Base-by-base conservation (phyloP, 208 protist species). In the Herpetomonas muscarum region DNA sequence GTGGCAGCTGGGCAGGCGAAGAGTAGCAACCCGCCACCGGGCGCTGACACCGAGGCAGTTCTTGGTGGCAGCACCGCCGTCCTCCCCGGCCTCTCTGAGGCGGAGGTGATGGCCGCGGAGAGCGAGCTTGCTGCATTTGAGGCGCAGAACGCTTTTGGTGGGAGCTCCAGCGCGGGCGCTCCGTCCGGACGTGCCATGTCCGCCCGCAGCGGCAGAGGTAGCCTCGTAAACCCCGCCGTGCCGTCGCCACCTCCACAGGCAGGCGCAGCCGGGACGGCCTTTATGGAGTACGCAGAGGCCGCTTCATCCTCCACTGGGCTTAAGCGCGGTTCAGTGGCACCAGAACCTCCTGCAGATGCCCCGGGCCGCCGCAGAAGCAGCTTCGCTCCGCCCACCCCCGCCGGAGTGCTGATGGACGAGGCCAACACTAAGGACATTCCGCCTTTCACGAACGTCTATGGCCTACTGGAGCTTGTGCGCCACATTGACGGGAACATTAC, bases 391-490 rank as follows among this genome's bases (percentile, higher is more conserved):
- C 59, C 56, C 0, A 22, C 70, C 2, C 28, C 51, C 25, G 51
- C 59, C 12, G 51, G 15, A 5, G 5, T 48, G 2, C 53, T 66
- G 28, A 29, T 29, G 4, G 49, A 55, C n/a, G 68, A 58, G 15
- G 52, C 65, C 2, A 60, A 57, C 13, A 44, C 41, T 1, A 52
- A 45, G 15, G 49, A 72, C 24, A 81, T 75, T 45, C 25, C 56
- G 1, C 78, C 84, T 0, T 94, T 92, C 64, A 55, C 66, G 19
- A 87, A 55, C 42, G 56, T 94, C n/a, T 59, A 74, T 46, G 56
- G 63, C 13, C 55, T 87, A 21, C 6, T 84, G 0, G 75, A 88
- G 9, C 22, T 92, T 3, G 59, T 90, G 12, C 64, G 55, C 17
- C 24, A 48, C 1, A 65, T 92, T 17, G 80, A 82, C 36, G 24